Conservation (phyloP, 352 stramenopile genomes). For the Phytopythium mirpurense region DNA sequence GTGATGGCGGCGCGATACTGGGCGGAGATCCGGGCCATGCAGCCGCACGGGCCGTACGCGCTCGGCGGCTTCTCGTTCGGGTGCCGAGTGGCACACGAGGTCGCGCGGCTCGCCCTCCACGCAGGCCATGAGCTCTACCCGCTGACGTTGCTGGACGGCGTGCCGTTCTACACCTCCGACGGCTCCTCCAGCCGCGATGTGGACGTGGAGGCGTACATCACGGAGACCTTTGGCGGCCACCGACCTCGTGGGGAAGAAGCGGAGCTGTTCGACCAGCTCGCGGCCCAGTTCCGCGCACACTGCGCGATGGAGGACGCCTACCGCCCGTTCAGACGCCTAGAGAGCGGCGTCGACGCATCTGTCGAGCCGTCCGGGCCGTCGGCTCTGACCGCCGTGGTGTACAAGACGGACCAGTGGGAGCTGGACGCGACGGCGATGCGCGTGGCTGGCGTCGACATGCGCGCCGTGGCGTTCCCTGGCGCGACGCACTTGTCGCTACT, state of each 20-base stretch:
- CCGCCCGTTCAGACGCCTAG: too few relatives aligned
- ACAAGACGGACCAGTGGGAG: slow-evolving; percentile 35
- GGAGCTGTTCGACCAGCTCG: slow-evolving; percentile 24
- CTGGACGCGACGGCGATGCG: slow-evolving; percentile 10
- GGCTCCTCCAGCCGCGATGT: slow-evolving; percentile 2
- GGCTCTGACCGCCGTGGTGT: slow-evolving; percentile 19
- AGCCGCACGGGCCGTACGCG: slow-evolving; percentile 28
- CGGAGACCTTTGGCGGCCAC: slow-evolving; percentile 8
- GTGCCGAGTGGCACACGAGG: slow-evolving; percentile 42
- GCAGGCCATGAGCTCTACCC: slow-evolving; percentile 25
- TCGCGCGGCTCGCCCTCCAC: slow-evolving; percentile 19
- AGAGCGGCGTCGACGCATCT: background rate
- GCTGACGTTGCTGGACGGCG: slow-evolving; percentile 36
- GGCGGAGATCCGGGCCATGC: slow-evolving; percentile 21
- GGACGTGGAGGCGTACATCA: slow-evolving; percentile 13
- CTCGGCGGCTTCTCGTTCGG: slow-evolving; percentile 65
- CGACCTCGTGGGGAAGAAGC: slow-evolving; percentile 7
- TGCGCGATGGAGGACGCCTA: slow-evolving; percentile 35
- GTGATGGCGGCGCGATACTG: slow-evolving; percentile 34
- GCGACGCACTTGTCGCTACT: slow-evolving; percentile 33
- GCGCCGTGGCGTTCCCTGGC: slow-evolving; percentile 13
- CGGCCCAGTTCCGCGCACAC: slow-evolving; percentile 27
- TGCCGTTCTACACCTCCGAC: slow-evolving; percentile 23
- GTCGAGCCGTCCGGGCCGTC: too few relatives aligned
- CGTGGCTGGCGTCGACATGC: slow-evolving; percentile 13